Base-by-base conservation (phyloP, 1,284 basidiomycete genomes). In the Moniliophthora roreri region DNA sequence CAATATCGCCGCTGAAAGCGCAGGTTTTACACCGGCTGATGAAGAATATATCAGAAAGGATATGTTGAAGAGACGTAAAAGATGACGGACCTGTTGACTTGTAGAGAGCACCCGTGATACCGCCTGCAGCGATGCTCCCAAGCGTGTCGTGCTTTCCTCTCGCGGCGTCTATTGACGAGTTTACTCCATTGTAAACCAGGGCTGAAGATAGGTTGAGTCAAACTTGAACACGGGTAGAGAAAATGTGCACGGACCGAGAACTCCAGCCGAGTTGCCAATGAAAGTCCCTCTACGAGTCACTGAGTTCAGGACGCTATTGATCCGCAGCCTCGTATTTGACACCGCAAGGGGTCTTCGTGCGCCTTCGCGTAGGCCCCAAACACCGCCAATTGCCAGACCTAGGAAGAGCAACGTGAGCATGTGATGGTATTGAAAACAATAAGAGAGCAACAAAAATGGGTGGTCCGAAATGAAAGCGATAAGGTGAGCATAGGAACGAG, bases 181-280 rank as follows among this genome's bases (percentile, higher is more conserved):
- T 98, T 72, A 96, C 83, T 58, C 89, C 86, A 73, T 99, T 99
- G 80, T 99, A 99, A 62, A 92, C 86, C 66, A 99, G 85, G 53
- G 96, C 95, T 93, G 63, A 61, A 69, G 66, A 63, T 56, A 63
- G 57, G 58, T 46, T 39, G 63, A 60, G 58, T 60, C 60, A 58
- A 58, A 54, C 58, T n/a, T 26, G 61, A 61, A 64, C 37, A 21
- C 41, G 62, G 69, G 73, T 70, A 72, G n/a, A 47, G 37, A 34
- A 37, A 53, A 68, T 64, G 66, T 67, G 63, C 63, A 78, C 80
- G 65, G 65, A 97, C 95, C 96, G 61, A 99, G 78, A 58, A 98
- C 92, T 71, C 97, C 97, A 68, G 95, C 93, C 67, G 93, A 98
- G 80, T 99, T 99, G 66, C 95, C 97, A 72, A 98, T 89, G 75